Evolutionary conservation across 179 eudicot species (phyloP), one percentile per base, ranked within the genome.

Genomic region (Camellia oleifera): DNA sequence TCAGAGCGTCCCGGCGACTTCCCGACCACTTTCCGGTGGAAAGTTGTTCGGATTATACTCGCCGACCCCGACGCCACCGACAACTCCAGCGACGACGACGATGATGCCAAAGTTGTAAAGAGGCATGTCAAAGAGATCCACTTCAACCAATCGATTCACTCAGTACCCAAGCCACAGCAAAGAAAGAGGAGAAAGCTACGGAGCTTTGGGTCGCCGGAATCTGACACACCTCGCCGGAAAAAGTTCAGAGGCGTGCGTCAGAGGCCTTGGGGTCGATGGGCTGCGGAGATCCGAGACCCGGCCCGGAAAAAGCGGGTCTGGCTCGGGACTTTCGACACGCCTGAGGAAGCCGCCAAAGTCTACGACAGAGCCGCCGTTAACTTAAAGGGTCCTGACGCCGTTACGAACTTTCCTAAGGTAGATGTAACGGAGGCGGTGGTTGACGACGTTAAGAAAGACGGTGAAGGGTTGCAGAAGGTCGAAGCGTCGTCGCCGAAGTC

Each of bases 251-350:
- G 89, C 14, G 89, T 87, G 17, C 78, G 89, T 2, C 83, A 45
- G 77, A 72, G 89, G 68, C 87, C 85, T 15, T 87, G 89, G 89
- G 89, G 89, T 7, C 66, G 84, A 3, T 87, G 87, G 87, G 89
- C 84, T 4, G 87, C 87, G 20, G 89, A 87, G 87, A 87, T 87
- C 70, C 87, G 89, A 2, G 87, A 87, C 57, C 85, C 86, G 79
- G 7, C 68, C 54, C 58, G 42, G 14, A 15, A 86, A 10, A 84
- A 84, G 66, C 80, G 89, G 81, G 74, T 84, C 5, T 87, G 89
- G 89, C 82, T 87, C 3, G 89, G 89, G 7, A 87, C 89, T 7
- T 87, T 65, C 75, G 86, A 87, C 81, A 84, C 89, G 20, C 78
- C 89, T 0, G 89, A 87, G 42, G 89, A 87, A 63, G 89, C 89